Percentiles rank a stretch among this genome's conserved stretches.
Evolutionary conservation across 495 filamentous ascomycete genomes (phyloP).

Genomic region (Daldinia caldariorum): DNA sequence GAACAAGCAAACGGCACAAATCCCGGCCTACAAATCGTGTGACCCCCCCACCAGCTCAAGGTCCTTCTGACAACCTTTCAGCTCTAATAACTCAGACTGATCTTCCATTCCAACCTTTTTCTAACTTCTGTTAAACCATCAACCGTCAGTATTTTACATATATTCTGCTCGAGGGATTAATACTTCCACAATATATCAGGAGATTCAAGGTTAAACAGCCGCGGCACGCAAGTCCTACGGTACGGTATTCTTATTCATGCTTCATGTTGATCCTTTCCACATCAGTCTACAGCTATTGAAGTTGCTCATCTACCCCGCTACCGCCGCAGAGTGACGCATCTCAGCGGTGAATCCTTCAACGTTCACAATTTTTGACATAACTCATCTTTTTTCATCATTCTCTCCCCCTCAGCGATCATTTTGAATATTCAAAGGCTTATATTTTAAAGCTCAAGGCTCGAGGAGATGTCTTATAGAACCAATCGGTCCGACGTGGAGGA

Average conservation of each 20-base stretch:
- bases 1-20: constrained; percentile 28
- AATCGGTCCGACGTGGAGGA: constrained; percentile 55
- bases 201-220: constrained; percentile 10
- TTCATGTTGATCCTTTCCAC: constrained; percentile 35
- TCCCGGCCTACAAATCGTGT: constrained; percentile 51
- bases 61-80: constrained; percentile 38
- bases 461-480: constrained; percentile 45
- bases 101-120: constrained; percentile 25
- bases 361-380: constrained; percentile 30
- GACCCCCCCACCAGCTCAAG: constrained; percentile 41
- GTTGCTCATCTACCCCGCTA: constrained; percentile 41
- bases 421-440: constrained; percentile 14
- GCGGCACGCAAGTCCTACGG: constrained; percentile 8
- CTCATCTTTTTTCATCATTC: constrained; percentile 21
- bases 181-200: neutral
- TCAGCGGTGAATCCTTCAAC: constrained; percentile 38
- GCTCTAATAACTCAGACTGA: constrained; percentile 25
- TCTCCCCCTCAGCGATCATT: constrained; percentile 8
- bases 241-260: constrained; percentile 14
- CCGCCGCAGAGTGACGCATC: constrained; percentile 43
- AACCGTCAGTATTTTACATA: neutral
- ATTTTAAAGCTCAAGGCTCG: constrained; percentile 11
- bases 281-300: constrained; percentile 34
- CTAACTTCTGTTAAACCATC: constrained; percentile 23
- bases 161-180: constrained; percentile 4